Base-by-base conservation (phyloP, 2,329 filamentous ascomycete genomes). In the Clarireedia sp. region DNA sequence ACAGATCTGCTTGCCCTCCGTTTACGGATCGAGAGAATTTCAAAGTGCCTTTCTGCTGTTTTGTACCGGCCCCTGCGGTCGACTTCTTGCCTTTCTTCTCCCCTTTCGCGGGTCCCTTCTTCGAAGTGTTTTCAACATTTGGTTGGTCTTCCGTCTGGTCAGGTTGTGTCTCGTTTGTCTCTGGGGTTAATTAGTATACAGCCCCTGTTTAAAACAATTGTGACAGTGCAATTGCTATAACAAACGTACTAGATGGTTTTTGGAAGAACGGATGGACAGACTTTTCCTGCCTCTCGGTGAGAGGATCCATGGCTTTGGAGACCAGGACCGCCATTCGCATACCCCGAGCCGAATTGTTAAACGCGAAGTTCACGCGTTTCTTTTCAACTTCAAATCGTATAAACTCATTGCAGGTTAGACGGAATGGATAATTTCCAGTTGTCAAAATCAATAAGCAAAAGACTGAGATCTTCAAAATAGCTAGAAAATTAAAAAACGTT, bases 231-330 rank as follows among this genome's bases (percentile, higher is more conserved):
- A 37, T 36, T 19, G 17, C 36, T 17, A 8, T 14, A 45, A 16
- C 23, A 55, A 26, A 60, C 65, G 48, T 65, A 68, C 67, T 62
- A 17, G 61, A 54, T 19, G 58, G 48, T 43, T 64, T 68, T n/a
- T 65, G 59, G 48, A 69, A 69, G 12, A 69, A 60, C 45, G 68
- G 64, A 59, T 66, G 66, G 19, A 70, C 50, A 40, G 52, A 52
- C 48, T 61, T 68, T 41, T 54, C 17, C 38, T 50, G 52, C 19
- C 46, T 56, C 33, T 62, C 60, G 41, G 67, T 60, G 49, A 63
- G 50, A 55, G 64, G 62, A 57, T 61, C 64, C 64, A 67, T 64
- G 40, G 59, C 64, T 62, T 58, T 63, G 41, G 62, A 57, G 36
- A 64, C 56, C 46, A 68, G 54, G 36, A 63, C 63, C 60, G 66